Evolutionary conservation across 164 flowering plant species (phyloP), one percentile per base, ranked within the genome.

Genomic region (Magnolia officinalis): DNA sequence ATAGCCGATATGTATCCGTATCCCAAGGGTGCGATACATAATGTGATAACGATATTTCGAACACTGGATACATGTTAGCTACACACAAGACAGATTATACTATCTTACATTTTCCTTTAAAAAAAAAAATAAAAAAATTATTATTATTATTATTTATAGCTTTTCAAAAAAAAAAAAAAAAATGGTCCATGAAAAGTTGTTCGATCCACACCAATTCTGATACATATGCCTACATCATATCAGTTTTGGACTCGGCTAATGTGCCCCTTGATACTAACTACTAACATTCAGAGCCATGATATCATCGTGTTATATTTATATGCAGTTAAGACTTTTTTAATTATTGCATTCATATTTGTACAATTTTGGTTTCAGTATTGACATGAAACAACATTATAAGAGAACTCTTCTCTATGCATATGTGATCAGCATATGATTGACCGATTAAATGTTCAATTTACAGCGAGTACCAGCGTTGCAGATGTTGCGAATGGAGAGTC

Each of bases 401-500:
- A 8, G n/a, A 49, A 21, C 19, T 71, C 6, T 51, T 51, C 45
- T n/a, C 4, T 55, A 51, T 52, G 31, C 37, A 50, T 76, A 20
- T 65, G 26, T 65, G 37, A 16, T 72, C 29, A 4, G 45, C 63
- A 73, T 65, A n/a, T 23, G 26, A 19, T 49, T 82, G 59, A 64
- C 76, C 45, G 68, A 7, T 69, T 67, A 71, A 63, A 51, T 81
- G 73, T 74, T 79, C 67, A 13, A 72, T 78, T 20, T 84, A 80
- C 89, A 89, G 94, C 92, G 69, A 72, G 78, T 16, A 74, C 80
- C 59, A 79, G 78, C 67, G 20, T 80, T 51, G 18, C 72, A 24
- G 90, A 85, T 72, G 71, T 80, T 69, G 79, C 82, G 50, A 85
- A 86, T 78, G 89, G 86, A 50, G 85, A 84, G 64, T 67, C 85